Conservation (phyloP, 495 filamentous ascomycete genomes). For the Mycothermus thermophilus region DNA sequence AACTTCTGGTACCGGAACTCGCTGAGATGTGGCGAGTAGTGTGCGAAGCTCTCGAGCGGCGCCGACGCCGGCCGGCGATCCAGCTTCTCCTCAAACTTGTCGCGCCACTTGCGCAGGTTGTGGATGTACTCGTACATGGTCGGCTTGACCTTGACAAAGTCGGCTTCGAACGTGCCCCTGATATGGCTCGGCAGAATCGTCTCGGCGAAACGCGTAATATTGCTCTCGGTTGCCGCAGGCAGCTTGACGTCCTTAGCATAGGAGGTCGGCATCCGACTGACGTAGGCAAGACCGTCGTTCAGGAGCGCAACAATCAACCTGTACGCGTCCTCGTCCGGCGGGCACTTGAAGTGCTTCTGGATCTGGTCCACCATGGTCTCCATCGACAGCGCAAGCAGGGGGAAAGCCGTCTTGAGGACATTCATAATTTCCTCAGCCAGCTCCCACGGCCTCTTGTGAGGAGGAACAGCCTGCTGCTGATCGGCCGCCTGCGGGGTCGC, state of each 20-base stretch:
- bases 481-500: slow-evolving; percentile 5
- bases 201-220: slow-evolving; percentile 93
- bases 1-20: slow-evolving; percentile 96
- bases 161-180: slow-evolving; percentile 82
- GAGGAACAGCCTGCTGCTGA: slow-evolving; percentile 18
- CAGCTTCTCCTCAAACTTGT: slow-evolving; percentile 95
- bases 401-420: slow-evolving; percentile 88
- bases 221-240: slow-evolving; percentile 77
- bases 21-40: slow-evolving; percentile 75
- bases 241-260: slow-evolving; percentile 88
- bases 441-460: slow-evolving; percentile 82
- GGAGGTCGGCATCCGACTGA: slow-evolving; percentile 68
- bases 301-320: slow-evolving; percentile 92
- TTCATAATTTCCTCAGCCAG: slow-evolving; percentile 90
- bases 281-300: slow-evolving; percentile 82
- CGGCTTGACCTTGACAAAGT: slow-evolving; percentile 86
- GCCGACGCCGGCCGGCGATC: slow-evolving; percentile 63
- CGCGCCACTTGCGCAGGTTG: slow-evolving; percentile 88
- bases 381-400: slow-evolving; percentile 90
- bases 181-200: slow-evolving; percentile 89
- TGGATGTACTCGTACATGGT: slow-evolving; percentile 97
- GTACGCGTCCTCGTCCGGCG: slow-evolving; percentile 95
- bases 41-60: slow-evolving; percentile 47
- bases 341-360: slow-evolving; percentile 95
- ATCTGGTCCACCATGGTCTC: slow-evolving; percentile 99